Evolutionary conservation across 2,329 filamentous ascomycete species (phyloP).

Genomic region (Penicillium sumatraense): DNA sequence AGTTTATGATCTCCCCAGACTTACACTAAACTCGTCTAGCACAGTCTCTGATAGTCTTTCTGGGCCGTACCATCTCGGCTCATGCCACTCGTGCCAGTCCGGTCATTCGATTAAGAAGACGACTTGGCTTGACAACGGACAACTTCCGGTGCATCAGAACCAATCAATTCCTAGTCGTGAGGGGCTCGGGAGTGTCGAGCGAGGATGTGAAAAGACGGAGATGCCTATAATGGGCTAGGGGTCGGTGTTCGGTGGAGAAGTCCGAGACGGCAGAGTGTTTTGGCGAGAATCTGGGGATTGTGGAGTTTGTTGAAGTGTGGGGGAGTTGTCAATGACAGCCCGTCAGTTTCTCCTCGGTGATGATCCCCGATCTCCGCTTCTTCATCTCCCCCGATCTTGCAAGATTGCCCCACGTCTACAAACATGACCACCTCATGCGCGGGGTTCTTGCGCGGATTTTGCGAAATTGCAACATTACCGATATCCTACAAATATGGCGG

Average conservation of each 20-base stretch:
- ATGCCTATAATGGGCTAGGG: slow-evolving; percentile 12
- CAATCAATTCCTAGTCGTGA: slow-evolving; percentile 19
- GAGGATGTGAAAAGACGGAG: slow-evolving; percentile 3
- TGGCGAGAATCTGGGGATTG: background rate
- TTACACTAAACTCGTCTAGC: background rate
- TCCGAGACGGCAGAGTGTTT: slow-evolving; percentile 1
- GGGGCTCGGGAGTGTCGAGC: slow-evolving; percentile 1
- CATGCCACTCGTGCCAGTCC: slow-evolving; percentile 4
- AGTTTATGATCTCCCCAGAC: slow-evolving; percentile 23
- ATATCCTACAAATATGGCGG: slow-evolving; percentile 28
- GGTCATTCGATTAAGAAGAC: slow-evolving; percentile 1
- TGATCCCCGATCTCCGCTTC: slow-evolving; percentile 37
- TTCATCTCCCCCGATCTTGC: slow-evolving; percentile 3
- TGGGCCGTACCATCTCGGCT: slow-evolving; percentile 5
- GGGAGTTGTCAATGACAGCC: background rate
- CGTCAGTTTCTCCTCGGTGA: too few relatives aligned
- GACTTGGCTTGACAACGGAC: slow-evolving; percentile 14
- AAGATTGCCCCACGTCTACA: background rate
- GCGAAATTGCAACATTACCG: background rate
- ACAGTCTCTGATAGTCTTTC: background rate
- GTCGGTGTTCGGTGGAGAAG: slow-evolving; percentile 28
- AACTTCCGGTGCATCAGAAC: slow-evolving; percentile 22
- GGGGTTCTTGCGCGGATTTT: slow-evolving; percentile 4
- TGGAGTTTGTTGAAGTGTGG: background rate
- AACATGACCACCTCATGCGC: background rate